Evolutionary conservation across 331 rosid genomes (phyloP).

Genomic region (Erythrophleum ivorense): DNA sequence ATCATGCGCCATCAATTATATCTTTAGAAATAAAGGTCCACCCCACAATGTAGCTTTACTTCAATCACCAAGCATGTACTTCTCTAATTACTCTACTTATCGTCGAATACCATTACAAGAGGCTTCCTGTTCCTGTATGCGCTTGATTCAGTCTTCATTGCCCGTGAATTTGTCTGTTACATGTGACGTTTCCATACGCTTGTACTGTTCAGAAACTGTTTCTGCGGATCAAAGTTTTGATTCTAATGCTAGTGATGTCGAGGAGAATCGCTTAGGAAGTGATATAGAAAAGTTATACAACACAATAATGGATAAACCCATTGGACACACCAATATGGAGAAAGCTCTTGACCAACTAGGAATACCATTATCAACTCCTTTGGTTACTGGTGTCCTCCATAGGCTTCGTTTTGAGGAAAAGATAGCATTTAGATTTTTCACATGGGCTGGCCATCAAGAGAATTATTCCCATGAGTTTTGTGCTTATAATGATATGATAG

Average conservation of each 20-base stretch:
- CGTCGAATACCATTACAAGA: conserved; percentile 3
- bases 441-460: conserved; percentile 83
- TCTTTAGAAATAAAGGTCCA: conserved; percentile 24
- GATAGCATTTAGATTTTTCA: conserved; percentile 83
- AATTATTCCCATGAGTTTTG: conserved; percentile 74
- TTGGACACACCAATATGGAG: conserved; percentile 65
- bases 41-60: conserved; percentile 28
- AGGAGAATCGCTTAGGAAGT: conserved; percentile 38
- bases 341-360: conserved; percentile 60
- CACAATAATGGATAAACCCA: conserved; percentile 58
- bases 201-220: conserved; percentile 57
- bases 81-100: conserved; percentile 30
- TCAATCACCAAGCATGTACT: conserved; percentile 32
- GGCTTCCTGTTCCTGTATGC: conserved; percentile 6
- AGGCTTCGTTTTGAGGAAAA: conserved; percentile 86
- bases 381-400: conserved; percentile 67
- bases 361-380: conserved; percentile 62
- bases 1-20: conserved; percentile 23
- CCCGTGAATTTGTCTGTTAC: conserved; percentile 28
- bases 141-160: conserved; percentile 42
- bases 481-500: conserved; percentile 84
- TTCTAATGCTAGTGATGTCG: conserved; percentile 34
- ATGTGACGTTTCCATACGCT: conserved; percentile 26
- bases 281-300: conserved; percentile 51
- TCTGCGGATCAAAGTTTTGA: conserved; percentile 36